These are phyloP conservation scores for Choanephora cucurbitarum DNA, from an alignment of 371 early-diverging fungal genomes.

Conservation along the genomic window DNA sequence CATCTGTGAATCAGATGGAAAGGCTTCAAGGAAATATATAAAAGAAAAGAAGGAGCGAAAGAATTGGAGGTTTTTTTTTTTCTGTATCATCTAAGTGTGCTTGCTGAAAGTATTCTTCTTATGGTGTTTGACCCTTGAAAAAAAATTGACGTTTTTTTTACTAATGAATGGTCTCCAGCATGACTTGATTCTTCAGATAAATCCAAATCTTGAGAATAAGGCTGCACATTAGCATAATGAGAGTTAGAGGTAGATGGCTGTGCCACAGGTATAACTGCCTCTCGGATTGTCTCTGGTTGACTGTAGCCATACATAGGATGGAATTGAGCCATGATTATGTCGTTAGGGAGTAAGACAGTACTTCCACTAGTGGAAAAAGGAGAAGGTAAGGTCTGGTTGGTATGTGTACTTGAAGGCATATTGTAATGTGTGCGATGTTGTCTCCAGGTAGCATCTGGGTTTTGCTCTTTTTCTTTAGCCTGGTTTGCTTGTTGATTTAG, in stretches of 20 bases:
- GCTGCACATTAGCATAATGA: neutral
- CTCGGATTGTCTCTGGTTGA: neutral
- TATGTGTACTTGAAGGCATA: neutral
- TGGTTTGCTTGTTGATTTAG: slow-evolving; percentile 14
- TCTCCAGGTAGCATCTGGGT: slow-evolving; percentile 9
- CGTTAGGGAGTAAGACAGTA: slow-evolving; percentile 3
- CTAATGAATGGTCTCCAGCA: slow-evolving; percentile 8
- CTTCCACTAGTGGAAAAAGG: slow-evolving; percentile 16
- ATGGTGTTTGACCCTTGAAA: slow-evolving; percentile 26
- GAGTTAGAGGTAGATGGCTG: slow-evolving; percentile 1
- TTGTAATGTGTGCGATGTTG: slow-evolving; percentile 11
- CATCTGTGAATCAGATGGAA: neutral
- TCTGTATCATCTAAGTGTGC: slow-evolving; percentile 28
- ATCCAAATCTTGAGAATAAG: neutral
- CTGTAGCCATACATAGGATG: slow-evolving; percentile 3
- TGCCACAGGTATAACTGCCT: slow-evolving; percentile 8
- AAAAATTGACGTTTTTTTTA: slow-evolving; percentile 26
- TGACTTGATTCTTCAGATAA: neutral
- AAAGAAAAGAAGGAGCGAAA: too few relatives aligned
- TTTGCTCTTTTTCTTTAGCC: neutral
- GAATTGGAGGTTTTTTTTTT: too few relatives aligned
- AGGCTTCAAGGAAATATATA: too few relatives aligned
- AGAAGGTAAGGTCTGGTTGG: slow-evolving; percentile 21
- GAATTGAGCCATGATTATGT: slow-evolving; percentile 18
- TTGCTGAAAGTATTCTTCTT: slow-evolving; percentile 27